Base-by-base conservation (phyloP, 352 stramenopile genomes). In the Globisporangium viniferum region DNA sequence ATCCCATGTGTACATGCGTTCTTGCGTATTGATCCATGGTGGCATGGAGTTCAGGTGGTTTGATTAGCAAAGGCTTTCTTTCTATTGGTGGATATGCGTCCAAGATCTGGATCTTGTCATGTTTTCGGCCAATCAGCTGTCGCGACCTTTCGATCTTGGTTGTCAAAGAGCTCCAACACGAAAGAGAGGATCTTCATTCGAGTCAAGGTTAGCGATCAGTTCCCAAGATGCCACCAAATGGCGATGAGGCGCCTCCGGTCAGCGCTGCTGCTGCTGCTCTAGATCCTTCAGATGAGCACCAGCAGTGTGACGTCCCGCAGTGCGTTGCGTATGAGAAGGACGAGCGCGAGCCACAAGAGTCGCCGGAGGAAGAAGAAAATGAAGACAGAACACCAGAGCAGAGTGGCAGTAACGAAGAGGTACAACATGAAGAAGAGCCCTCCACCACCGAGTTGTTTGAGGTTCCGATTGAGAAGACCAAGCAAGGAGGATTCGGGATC, bases 401-500 rank as follows among this genome's bases (percentile, higher is more conserved):
- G 49, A n/a, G 29, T 4, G 14, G n/a, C 14, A 6, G n/a, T 8
- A 6, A 44, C 5, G 33, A 49, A n/a, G 33, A 62, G 27, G 44
- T 29, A 10, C 35, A 48, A 39, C 10, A 24, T 2, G 9, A n/a
- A 49, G 33, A 35, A 14, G 51, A 55, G 36, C 4, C 15, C 6
- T 5, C 29, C 6, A 24, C 10, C 39, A 18, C 0, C 20, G 18
- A 51, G 8, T 0, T 62, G 10, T 78, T 80, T 53, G 59, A 74
- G 14, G 60, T 72, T 8, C 41, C 31, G 24, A 79, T 82, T 27
- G 63, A 74, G 24, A 84, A 82, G 60, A 78, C 74, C 7, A 67
- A 72, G 7, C 74, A 72, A 29, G 35, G 33, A 20, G 76, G 73
- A 0, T 76, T 86, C 24, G 76, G 76, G 4, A 81, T 86, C 39